Evolutionary conservation across 164 flowering plant species (phyloP).

Genomic region (Piper betle): DNA sequence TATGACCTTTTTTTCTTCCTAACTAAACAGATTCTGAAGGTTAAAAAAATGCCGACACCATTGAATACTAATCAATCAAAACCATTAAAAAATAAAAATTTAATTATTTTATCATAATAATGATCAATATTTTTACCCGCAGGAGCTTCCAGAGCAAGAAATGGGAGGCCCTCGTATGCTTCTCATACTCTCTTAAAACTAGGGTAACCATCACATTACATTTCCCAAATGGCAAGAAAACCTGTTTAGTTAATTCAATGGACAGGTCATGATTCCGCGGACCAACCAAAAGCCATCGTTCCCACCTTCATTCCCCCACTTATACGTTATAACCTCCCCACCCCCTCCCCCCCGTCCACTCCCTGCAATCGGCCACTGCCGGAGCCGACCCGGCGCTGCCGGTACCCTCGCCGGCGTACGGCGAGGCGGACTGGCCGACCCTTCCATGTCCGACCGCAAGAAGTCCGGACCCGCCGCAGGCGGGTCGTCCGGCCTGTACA

Average conservation of each 20-base stretch:
- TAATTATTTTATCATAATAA: too few relatives aligned
- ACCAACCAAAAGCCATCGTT: slow-evolving; percentile 15
- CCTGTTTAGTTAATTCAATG: not conserved
- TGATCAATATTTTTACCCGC: not conserved
- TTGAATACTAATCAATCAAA: too few relatives aligned
- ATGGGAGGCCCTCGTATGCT: not conserved
- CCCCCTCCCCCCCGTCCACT: not conserved
- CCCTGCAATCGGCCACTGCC: not conserved
- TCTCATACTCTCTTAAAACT: not conserved
- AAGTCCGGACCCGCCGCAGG: not conserved
- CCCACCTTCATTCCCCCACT: not conserved
- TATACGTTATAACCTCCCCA: slow-evolving; percentile 1
- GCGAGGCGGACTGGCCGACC: not conserved
- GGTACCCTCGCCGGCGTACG: not conserved
- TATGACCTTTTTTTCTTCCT: too few relatives aligned
- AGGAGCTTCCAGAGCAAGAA: not conserved
- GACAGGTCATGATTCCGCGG: slow-evolving; percentile 25
- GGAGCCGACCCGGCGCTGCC: too few relatives aligned
- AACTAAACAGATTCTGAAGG: too few relatives aligned
- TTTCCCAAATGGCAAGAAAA: slow-evolving; percentile 1
- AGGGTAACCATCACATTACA: not conserved
- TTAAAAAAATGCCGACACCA: too few relatives aligned
- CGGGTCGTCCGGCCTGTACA: slow-evolving; percentile 16
- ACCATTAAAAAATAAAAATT: too few relatives aligned
- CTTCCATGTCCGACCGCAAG: not conserved